These are phyloP conservation scores for Omphalotus olearius DNA, from an alignment of 1,284 basidiomycete genomes.

Conservation along the genomic window DNA sequence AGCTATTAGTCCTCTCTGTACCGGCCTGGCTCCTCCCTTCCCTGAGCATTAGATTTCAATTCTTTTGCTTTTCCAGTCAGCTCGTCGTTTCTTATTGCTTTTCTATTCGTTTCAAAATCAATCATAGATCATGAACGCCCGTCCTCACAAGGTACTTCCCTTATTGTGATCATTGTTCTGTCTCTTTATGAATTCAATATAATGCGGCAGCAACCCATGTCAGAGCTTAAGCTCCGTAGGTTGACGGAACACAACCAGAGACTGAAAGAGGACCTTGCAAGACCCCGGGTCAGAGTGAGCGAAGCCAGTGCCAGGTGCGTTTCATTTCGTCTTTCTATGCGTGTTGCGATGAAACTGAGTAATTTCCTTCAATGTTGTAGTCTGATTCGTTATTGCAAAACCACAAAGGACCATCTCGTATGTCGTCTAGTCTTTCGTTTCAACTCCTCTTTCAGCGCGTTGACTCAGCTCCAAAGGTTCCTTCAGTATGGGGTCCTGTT, in stretches of 20 bases:
- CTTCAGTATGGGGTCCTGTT: slow-evolving; percentile 92
- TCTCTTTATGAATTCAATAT: slow-evolving; percentile 11
- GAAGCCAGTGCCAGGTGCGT: slow-evolving; percentile 87
- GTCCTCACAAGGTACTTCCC: slow-evolving; percentile 13
- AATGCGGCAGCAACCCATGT: slow-evolving; percentile 77
- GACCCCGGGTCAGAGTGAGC: slow-evolving; percentile 85
- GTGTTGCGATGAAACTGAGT: neutral
- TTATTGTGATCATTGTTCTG: neutral
- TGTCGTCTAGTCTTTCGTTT: neutral
- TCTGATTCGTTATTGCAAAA: slow-evolving; percentile 89
- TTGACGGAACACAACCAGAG: slow-evolving; percentile 93
- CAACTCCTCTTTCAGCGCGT: neutral
- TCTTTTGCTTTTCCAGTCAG: slow-evolving; percentile 6
- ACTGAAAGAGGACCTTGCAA: slow-evolving; percentile 82
- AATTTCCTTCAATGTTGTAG: slow-evolving; percentile 33
- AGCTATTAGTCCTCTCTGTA: neutral
- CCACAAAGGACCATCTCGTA: slow-evolving; percentile 71
- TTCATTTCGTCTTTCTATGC: neutral
- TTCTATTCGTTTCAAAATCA: slow-evolving; percentile 7
- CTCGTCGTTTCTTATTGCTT: slow-evolving; percentile 11
- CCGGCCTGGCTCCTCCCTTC: slow-evolving; percentile 16
- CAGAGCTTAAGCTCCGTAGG: slow-evolving; percentile 92
- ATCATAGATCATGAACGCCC: slow-evolving; percentile 13
- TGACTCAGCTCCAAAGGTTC: slow-evolving; percentile 48
- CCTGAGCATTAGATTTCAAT: slow-evolving; percentile 14